A percentile compares a stretch with the other conserved stretches of the same genome.
These are phyloP conservation scores for Acarospora socialis DNA, from an alignment of 2,329 filamentous ascomycete species.

Conservation along the genomic window DNA sequence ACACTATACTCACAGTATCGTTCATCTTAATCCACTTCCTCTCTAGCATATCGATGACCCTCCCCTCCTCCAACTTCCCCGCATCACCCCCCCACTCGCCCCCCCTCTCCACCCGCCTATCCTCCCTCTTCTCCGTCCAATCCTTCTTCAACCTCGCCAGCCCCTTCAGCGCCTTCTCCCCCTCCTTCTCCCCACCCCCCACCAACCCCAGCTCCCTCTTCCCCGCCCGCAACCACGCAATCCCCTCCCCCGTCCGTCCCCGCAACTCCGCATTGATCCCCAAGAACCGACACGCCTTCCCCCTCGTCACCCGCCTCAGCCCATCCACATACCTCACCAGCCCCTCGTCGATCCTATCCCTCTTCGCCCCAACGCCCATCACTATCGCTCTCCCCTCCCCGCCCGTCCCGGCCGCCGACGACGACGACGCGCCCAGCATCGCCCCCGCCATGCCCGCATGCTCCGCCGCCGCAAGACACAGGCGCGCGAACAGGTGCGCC, in stretches of 20 bases:
- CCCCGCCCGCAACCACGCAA: constrained; percentile 74
- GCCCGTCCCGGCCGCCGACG: constrained; percentile 37
- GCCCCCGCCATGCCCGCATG: constrained; percentile 62
- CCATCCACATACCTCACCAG: constrained; percentile 63
- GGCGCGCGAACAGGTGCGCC: constrained; percentile 70
- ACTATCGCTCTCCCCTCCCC: constrained; percentile 35
- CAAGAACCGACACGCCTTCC: constrained; percentile 79
- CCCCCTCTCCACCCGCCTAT: constrained; percentile 40
- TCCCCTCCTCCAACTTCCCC: constrained; percentile 67
- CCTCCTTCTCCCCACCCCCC: constrained; percentile 1
- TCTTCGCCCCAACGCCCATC: too few species aligned
- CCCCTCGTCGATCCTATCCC: constrained; percentile 46
- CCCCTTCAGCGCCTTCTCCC: constrained; percentile 15
- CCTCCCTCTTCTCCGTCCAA: constrained; percentile 63
- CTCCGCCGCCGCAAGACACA: constrained; percentile 78
- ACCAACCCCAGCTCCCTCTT: constrained; percentile 56
- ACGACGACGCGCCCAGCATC: constrained; percentile 49
- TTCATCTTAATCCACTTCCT: constrained; percentile 87
- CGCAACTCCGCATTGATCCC: constrained; percentile 76
- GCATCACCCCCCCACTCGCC: constrained; percentile 53
- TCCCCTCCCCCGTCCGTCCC: constrained; percentile 66
- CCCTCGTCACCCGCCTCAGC: constrained; percentile 58
- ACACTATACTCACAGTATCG: constrained; percentile 53
- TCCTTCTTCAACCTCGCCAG: constrained; percentile 53
- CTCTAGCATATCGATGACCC: constrained; percentile 75